These are phyloP conservation scores for Marasmius oreades DNA, from an alignment of 1,284 basidiomycete genomes.

Conservation along the genomic window DNA sequence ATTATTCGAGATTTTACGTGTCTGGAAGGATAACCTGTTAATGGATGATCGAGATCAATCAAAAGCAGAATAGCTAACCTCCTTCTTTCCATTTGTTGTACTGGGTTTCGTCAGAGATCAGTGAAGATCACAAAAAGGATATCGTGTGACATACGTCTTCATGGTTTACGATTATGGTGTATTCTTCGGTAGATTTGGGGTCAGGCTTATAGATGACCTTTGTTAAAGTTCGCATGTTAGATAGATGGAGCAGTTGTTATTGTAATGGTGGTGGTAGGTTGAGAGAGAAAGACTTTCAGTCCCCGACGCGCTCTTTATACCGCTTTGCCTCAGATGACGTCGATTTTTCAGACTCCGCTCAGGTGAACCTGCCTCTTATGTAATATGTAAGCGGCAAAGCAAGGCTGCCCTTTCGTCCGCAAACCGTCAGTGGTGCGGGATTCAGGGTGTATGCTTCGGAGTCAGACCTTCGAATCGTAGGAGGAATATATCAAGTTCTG, in stretches of 20 bases:
- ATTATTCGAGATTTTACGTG: constrained; percentile 48
- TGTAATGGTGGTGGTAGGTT: not conserved
- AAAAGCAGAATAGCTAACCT: constrained; percentile 41
- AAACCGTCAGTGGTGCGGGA: no score
- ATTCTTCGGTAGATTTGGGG: constrained; percentile 67
- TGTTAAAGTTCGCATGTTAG: constrained; percentile 51
- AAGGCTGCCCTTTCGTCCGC: no score
- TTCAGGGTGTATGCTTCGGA: no score
- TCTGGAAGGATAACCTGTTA: constrained; percentile 37
- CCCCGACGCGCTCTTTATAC: constrained; percentile 29
- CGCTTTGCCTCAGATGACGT: constrained; percentile 32
- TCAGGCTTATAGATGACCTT: constrained; percentile 79
- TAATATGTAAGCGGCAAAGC: no score
- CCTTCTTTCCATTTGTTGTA: constrained; percentile 77
- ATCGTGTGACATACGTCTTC: constrained; percentile 46
- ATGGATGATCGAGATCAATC: constrained; percentile 21
- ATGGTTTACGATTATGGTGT: constrained; percentile 62
- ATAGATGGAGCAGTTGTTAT: not conserved
- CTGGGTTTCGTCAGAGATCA: constrained; percentile 33
- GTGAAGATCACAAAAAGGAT: constrained; percentile 14
- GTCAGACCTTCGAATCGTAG: no score
- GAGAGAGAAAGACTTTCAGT: not conserved
- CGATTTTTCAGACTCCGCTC: constrained; percentile 24
- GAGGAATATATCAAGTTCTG: no score
- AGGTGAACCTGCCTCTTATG: constrained; percentile 27